phyloP scores from a whole-genome alignment of 768 basidiomycete genomes.

The Termitomyces sp. region DNA sequence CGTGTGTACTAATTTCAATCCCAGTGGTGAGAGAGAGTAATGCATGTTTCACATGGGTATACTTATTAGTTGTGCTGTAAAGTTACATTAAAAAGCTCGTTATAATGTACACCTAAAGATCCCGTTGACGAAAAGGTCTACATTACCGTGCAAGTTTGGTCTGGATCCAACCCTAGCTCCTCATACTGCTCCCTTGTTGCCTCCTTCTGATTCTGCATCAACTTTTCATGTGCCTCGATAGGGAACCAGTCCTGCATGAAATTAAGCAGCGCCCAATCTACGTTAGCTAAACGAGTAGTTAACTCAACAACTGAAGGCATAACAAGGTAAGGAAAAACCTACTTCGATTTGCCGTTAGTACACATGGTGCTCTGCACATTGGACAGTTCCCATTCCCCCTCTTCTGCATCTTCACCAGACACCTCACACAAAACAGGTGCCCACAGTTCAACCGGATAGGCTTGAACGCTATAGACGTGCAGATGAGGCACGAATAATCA shows the following conservation, averaged over 20 bases:
- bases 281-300: slow-evolving; percentile 45
- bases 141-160: slow-evolving; percentile 29
- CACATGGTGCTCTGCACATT: slow-evolving; percentile 74
- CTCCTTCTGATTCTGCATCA: slow-evolving; percentile 70
- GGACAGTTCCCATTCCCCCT: slow-evolving; percentile 72
- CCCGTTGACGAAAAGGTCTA: background rate
- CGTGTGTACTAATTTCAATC: too few relatives aligned
- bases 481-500: slow-evolving; percentile 86
- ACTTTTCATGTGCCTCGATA: slow-evolving; percentile 68
- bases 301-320: background rate
- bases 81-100: background rate
- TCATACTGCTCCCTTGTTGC: slow-evolving; percentile 61
- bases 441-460: slow-evolving; percentile 79
- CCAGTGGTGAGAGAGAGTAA: too few relatives aligned
- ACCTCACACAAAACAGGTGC: slow-evolving; percentile 75
- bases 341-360: slow-evolving; percentile 74
- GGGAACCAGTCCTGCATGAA: slow-evolving; percentile 96
- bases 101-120: background rate
- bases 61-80: background rate
- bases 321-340: slow-evolving; percentile 21
- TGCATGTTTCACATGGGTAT: too few relatives aligned
- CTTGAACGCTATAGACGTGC: slow-evolving; percentile 87
- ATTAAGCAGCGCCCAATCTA: slow-evolving; percentile 73
- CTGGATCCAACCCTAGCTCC: slow-evolving; percentile 55
- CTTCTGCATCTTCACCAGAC: slow-evolving; percentile 90